Evolutionary conservation across 2,329 filamentous ascomycete genomes (phyloP).

Genomic region (Cladosporium cucumerinum): DNA sequence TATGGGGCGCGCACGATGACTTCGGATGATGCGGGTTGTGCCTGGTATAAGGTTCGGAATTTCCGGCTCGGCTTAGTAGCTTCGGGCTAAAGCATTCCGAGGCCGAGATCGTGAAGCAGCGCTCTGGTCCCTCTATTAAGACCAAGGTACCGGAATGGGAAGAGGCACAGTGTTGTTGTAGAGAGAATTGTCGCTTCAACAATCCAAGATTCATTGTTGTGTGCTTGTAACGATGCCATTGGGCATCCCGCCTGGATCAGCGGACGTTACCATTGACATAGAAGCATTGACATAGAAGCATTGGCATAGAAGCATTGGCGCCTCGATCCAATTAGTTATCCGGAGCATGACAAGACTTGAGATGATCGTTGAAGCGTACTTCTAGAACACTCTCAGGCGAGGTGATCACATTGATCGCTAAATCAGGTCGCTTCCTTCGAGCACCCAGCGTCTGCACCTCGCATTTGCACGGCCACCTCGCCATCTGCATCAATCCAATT

Average conservation of each 20-base stretch:
- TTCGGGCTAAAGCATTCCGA: background rate
- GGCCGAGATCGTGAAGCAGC: background rate
- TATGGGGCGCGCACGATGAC: background rate
- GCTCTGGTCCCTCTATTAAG: background rate
- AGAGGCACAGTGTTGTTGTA: background rate
- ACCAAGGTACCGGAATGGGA: too few relatives aligned
- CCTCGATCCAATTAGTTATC: background rate
- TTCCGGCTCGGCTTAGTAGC: background rate
- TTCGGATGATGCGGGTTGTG: background rate
- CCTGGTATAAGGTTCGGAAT: background rate
- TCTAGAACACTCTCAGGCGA: background rate
- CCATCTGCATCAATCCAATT: slow-evolving; percentile 67
- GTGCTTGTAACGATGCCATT: background rate
- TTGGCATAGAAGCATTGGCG: background rate
- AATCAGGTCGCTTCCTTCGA: background rate
- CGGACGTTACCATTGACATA: background rate
- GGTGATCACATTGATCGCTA: background rate
- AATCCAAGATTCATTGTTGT: background rate
- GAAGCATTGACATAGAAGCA: background rate
- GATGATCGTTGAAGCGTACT: background rate
- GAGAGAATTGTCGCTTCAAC: background rate
- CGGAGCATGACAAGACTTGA: background rate
- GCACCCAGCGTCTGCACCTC: background rate
- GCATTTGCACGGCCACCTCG: slow-evolving; percentile 53
- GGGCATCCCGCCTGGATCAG: background rate